phyloP scores from a whole-genome alignment of 345 rosid genomes.

The Moricandia arvensis region DNA sequence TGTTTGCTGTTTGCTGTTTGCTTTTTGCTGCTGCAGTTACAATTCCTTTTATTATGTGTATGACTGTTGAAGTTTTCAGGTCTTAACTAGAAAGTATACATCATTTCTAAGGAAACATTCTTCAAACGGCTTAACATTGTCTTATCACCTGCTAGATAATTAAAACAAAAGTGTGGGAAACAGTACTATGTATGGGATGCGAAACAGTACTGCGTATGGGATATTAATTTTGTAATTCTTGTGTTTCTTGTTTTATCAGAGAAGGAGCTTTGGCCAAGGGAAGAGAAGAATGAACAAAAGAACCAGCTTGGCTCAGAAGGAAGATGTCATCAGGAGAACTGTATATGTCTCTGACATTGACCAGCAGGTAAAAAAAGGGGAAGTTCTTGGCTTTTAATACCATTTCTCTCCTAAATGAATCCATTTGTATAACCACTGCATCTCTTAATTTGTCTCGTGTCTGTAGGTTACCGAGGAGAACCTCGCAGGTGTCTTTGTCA shows the following conservation, averaged over 20 bases:
- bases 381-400: neutral
- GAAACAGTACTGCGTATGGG: too few relatives aligned
- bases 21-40: neutral
- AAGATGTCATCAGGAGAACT: slow-evolving; percentile 71
- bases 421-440: neutral
- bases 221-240: slow-evolving; percentile 1
- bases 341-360: slow-evolving; percentile 42
- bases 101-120: neutral
- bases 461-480: slow-evolving; percentile 91
- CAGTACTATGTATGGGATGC: too few relatives aligned
- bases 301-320: slow-evolving; percentile 85
- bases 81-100: neutral
- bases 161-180: neutral
- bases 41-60: neutral
- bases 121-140: neutral
- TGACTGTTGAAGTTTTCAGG: neutral
- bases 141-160: neutral
- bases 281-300: slow-evolving; percentile 77
- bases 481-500: slow-evolving; percentile 81
- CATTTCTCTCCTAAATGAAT: neutral
- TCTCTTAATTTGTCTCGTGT: slow-evolving; percentile 25
- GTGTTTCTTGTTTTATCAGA: slow-evolving; percentile 41
- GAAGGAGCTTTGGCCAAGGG: slow-evolving; percentile 69
- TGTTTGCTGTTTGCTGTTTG: neutral
- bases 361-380: slow-evolving; percentile 27